Percentiles rank a stretch among this genome's conserved stretches.
Conservation (phyloP, 495 filamentous ascomycete genomes). For the Aspergillus conjunctus region DNA sequence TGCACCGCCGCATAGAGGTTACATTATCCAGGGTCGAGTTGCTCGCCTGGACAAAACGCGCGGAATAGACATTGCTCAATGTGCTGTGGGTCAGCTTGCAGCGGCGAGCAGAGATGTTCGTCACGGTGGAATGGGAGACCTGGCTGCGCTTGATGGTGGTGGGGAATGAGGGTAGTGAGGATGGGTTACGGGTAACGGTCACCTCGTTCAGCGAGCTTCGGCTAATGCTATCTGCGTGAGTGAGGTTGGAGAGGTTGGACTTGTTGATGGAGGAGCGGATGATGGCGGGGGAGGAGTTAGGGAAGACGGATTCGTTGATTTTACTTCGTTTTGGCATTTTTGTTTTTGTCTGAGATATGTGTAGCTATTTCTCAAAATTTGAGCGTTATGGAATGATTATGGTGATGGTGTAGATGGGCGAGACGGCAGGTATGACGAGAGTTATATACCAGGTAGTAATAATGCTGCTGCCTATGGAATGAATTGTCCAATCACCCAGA, state of each 20-base stretch:
- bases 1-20: constrained; percentile 23
- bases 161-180: not conserved
- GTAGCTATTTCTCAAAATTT: not conserved
- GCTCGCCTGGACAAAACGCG: constrained; percentile 15
- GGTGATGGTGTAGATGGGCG: not conserved
- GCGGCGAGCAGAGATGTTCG: constrained; percentile 19
- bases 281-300: constrained; percentile 22
- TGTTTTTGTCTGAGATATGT: not conserved
- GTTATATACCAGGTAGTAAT: not conserved
- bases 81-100: constrained; percentile 25
- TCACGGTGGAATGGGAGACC: constrained; percentile 26
- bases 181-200: constrained; percentile 1
- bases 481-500: not conserved
- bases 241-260: constrained; percentile 25
- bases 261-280: constrained; percentile 25
- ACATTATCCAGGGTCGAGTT: constrained; percentile 24
- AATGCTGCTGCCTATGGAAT: constrained; percentile 16
- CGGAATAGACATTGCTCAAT: constrained; percentile 20
- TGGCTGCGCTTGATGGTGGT: constrained; percentile 27
- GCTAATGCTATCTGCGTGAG: constrained; percentile 19
- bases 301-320: constrained; percentile 10
- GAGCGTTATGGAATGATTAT: not conserved
- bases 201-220: constrained; percentile 16
- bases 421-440: not conserved
- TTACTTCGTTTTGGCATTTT: constrained; percentile 16